Percentiles rank a stretch among this genome's conserved stretches.
These are phyloP conservation scores for Aspergillus baeticus DNA, from an alignment of 495 filamentous ascomycete species.

Conservation along the genomic window DNA sequence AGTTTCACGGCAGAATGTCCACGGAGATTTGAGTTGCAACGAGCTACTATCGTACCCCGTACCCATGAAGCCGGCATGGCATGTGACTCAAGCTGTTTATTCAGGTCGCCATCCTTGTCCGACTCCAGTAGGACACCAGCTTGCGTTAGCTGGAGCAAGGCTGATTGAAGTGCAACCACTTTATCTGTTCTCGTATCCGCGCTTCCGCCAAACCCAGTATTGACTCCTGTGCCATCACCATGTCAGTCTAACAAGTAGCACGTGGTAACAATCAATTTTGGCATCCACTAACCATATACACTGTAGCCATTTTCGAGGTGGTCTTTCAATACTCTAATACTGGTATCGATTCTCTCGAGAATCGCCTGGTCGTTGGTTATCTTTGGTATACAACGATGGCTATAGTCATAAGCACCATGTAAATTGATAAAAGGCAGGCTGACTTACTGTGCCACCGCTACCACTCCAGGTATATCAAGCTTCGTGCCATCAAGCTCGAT, in stretches of 20 bases:
- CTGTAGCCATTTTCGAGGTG: slow-evolving; percentile 19
- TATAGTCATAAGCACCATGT: slow-evolving; percentile 4
- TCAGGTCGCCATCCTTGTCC: slow-evolving; percentile 21
- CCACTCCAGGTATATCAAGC: slow-evolving; percentile 20
- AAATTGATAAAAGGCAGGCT: background rate
- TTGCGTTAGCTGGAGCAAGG: slow-evolving; percentile 52
- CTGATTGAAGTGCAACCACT: slow-evolving; percentile 46
- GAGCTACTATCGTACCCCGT: slow-evolving; percentile 54
- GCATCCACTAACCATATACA: slow-evolving; percentile 18
- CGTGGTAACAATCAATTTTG: background rate
- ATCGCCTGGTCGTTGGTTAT: slow-evolving; percentile 16
- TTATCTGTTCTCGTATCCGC: slow-evolving; percentile 52
- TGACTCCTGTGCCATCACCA: slow-evolving; percentile 46
- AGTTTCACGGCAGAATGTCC: slow-evolving; percentile 59
- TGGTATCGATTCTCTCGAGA: slow-evolving; percentile 13
- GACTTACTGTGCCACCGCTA: slow-evolving; percentile 19
- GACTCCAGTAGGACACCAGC: slow-evolving; percentile 46
- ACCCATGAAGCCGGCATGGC: slow-evolving; percentile 55
- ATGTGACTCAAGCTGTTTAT: slow-evolving; percentile 20
- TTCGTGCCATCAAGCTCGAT: slow-evolving; percentile 19
- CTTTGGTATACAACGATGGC: slow-evolving; percentile 17
- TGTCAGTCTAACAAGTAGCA: background rate
- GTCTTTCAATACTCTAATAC: slow-evolving; percentile 19
- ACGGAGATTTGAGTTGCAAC: slow-evolving; percentile 53
- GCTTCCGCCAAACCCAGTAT: slow-evolving; percentile 66